These are phyloP conservation scores for Arabidopsis lyrata DNA, from an alignment of 441 rosid species.

Conservation along the genomic window DNA sequence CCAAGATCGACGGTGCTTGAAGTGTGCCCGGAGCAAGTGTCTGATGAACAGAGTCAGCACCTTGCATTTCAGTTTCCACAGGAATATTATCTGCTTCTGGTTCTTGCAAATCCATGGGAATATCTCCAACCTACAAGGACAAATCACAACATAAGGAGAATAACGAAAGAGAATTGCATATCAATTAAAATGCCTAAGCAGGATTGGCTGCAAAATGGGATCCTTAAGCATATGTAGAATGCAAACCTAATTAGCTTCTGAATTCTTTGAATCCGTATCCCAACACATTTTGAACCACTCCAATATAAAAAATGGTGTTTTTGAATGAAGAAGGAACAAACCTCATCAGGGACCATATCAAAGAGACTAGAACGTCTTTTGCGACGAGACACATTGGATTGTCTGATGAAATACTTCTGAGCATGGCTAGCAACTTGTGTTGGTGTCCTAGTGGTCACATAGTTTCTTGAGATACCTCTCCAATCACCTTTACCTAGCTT, in stretches of 20 bases:
- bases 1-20: slow-evolving; percentile 52
- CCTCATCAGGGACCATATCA: slow-evolving; percentile 76
- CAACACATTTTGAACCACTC: too few species aligned
- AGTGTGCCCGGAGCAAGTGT: slow-evolving; percentile 55
- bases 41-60: slow-evolving; percentile 42
- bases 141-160: background rate
- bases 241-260: too few species aligned
- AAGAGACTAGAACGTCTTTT: slow-evolving; percentile 81
- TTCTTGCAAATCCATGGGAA: slow-evolving; percentile 64
- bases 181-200: slow-evolving; percentile 16
- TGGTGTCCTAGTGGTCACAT: slow-evolving; percentile 71
- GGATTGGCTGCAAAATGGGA: background rate
- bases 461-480: slow-evolving; percentile 77
- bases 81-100: slow-evolving; percentile 50
- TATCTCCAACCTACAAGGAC: slow-evolving; percentile 61
- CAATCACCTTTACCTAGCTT: slow-evolving; percentile 85
- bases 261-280: too few species aligned
- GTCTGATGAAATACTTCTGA: slow-evolving; percentile 76
- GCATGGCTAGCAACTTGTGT: slow-evolving; percentile 89
- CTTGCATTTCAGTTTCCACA: slow-evolving; percentile 52
- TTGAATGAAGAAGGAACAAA: slow-evolving; percentile 37
- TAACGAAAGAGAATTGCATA: background rate
- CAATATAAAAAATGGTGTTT: too few species aligned
- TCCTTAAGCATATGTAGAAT: background rate
- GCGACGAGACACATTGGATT: slow-evolving; percentile 68